phyloP scores from a whole-genome alignment of 1,284 basidiomycete species.

The Sutorius eximius region DNA sequence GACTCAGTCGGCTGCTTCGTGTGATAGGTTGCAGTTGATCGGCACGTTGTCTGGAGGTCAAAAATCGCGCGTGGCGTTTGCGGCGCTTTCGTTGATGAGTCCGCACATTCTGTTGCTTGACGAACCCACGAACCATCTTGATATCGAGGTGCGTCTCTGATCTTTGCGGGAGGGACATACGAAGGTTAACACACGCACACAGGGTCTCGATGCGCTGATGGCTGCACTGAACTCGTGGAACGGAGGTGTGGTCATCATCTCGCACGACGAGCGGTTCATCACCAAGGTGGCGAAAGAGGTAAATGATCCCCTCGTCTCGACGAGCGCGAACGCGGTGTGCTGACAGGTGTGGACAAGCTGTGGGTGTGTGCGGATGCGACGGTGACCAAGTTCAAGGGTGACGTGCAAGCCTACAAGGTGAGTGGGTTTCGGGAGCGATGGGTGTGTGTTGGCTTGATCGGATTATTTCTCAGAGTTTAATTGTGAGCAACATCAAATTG shows the following conservation, averaged over 20 bases:
- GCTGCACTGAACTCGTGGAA: constrained; percentile 87
- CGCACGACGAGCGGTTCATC: constrained; percentile 93
- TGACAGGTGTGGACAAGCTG: constrained; percentile 45
- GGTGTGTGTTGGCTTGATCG: constrained; percentile 1
- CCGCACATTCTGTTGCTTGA: constrained; percentile 90
- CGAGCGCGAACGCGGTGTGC: neutral
- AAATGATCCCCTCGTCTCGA: constrained; percentile 8
- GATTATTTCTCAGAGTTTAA: constrained; percentile 55
- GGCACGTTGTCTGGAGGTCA: constrained; percentile 94
- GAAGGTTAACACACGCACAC: neutral
- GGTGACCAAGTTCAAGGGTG: constrained; percentile 84
- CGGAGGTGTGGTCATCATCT: constrained; percentile 93
- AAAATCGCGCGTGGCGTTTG: constrained; percentile 95
- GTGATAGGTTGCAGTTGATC: constrained; percentile 67
- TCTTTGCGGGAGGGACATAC: neutral
- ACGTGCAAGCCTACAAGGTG: constrained; percentile 92
- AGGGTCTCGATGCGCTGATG: constrained; percentile 95
- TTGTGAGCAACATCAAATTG: constrained; percentile 76
- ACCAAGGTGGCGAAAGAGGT: constrained; percentile 81
- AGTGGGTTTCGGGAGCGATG: constrained; percentile 19
- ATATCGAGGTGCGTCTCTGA: constrained; percentile 70
- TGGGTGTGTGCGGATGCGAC: constrained; percentile 91
- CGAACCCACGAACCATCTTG: constrained; percentile 97
- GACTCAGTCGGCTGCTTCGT: neutral
- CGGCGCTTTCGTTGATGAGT: constrained; percentile 83